A percentile compares a stretch with the other conserved stretches of the same genome.
Conservation (phyloP, 495 filamentous ascomycete genomes). For the Xylaria castorea region DNA sequence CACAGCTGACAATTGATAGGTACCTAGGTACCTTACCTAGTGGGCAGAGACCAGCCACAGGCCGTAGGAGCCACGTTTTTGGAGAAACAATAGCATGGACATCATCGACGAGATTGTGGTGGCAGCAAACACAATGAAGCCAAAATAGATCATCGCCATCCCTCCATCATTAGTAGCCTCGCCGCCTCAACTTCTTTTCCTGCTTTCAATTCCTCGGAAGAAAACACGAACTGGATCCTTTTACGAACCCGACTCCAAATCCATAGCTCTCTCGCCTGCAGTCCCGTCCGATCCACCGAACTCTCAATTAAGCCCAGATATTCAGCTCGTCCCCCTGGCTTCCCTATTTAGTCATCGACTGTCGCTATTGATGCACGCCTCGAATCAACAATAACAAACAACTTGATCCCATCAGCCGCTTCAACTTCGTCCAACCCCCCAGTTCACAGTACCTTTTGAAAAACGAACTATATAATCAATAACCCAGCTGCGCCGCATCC, state of each 20-base stretch:
- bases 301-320: neutral
- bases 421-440: neutral
- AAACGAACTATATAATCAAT: neutral
- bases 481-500: conserved; percentile 1
- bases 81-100: conserved; percentile 5
- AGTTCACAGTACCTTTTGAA: neutral
- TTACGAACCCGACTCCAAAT: neutral
- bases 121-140: conserved; percentile 7
- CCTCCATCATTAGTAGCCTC: conserved; percentile 3
- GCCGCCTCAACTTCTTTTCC: neutral
- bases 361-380: conserved; percentile 5
- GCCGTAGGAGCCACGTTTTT: conserved; percentile 24
- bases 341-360: conserved; percentile 1
- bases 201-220: neutral
- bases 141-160: conserved; percentile 16
- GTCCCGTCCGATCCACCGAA: neutral
- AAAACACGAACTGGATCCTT: neutral
- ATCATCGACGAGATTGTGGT: neutral
- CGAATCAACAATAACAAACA: neutral
- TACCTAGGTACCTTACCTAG: too few species aligned
- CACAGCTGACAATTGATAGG: neutral
- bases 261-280: neutral
- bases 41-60: neutral
- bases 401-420: neutral
- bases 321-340: neutral